Percentiles rank a stretch among this genome's conserved stretches.
phyloP scores from a whole-genome alignment of 257 asterid genomes.

The Knoxia roxburghii region DNA sequence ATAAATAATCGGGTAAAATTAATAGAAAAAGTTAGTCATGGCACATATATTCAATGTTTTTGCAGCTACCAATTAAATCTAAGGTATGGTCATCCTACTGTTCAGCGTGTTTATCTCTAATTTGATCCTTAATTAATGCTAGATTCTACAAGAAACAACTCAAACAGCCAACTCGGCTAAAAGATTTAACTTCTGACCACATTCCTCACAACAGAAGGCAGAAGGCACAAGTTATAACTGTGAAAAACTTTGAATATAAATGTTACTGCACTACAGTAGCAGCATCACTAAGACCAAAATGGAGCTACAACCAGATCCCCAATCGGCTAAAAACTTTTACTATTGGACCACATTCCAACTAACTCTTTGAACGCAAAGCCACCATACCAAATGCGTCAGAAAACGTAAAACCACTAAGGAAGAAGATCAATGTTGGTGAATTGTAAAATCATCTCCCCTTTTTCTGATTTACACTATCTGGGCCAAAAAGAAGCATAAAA shows the following conservation, averaged over 20 bases:
- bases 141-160: background rate
- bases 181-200: background rate
- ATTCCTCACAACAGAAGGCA: background rate
- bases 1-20: too few species aligned
- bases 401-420: background rate
- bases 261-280: background rate
- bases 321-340: too few species aligned
- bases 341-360: background rate
- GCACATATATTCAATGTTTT: background rate
- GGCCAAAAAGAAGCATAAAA: background rate
- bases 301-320: too few species aligned
- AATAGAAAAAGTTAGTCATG: background rate
- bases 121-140: background rate
- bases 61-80: background rate
- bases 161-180: background rate
- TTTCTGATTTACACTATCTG: too few species aligned
- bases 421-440: background rate
- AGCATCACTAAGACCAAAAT: background rate
- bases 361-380: background rate
- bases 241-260: background rate
- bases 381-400: too few species aligned
- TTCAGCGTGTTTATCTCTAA: background rate
- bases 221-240: background rate
- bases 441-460: too few species aligned
- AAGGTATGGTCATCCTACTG: background rate